Evolutionary conservation across 2,329 filamentous ascomycete genomes (phyloP).

Genomic region (Xylariales sp.): DNA sequence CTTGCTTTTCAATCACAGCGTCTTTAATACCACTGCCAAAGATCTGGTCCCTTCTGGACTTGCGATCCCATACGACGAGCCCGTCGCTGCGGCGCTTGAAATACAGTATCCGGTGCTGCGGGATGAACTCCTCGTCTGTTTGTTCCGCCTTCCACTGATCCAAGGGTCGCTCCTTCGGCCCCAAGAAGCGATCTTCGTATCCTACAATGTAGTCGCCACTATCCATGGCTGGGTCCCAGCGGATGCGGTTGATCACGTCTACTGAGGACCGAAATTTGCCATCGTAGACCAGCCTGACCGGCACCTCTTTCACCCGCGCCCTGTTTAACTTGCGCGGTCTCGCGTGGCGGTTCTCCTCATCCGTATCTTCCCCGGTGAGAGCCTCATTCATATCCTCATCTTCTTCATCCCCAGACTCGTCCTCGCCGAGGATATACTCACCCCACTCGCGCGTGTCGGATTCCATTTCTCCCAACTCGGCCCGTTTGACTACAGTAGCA

Average conservation of each 20-base stretch:
- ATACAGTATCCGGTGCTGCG: conserved; percentile 59
- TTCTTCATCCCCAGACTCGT: conserved; percentile 27
- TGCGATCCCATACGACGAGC: conserved; percentile 52
- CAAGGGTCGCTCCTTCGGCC: conserved; percentile 47
- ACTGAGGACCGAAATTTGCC: conserved; percentile 51
- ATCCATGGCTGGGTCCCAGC: conserved; percentile 54
- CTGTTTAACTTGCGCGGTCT: conserved; percentile 14
- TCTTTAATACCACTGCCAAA: conserved; percentile 48
- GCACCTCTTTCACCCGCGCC: conserved; percentile 9
- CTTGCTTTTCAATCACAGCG: too few relatives aligned
- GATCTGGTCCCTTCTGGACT: conserved; percentile 46
- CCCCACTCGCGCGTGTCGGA: conserved; percentile 48
- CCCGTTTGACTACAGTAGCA: conserved; percentile 30
- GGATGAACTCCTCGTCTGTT: conserved; percentile 64
- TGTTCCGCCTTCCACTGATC: conserved; percentile 57
- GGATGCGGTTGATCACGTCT: conserved; percentile 55
- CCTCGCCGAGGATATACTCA: conserved; percentile 34
- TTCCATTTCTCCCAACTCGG: conserved; percentile 35
- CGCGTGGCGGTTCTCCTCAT: conserved; percentile 19
- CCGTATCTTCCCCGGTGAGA: conserved; percentile 28
- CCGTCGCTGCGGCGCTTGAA: conserved; percentile 51
- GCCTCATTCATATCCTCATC: conserved; percentile 40
- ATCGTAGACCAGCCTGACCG: conserved; percentile 23
- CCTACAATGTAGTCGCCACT: conserved; percentile 51
- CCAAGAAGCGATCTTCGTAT: conserved; percentile 57